A percentile compares a stretch with the other conserved stretches of the same genome.
Evolutionary conservation across 352 stramenopile species (phyloP).

Genomic region (Sclerospora graminicola): DNA sequence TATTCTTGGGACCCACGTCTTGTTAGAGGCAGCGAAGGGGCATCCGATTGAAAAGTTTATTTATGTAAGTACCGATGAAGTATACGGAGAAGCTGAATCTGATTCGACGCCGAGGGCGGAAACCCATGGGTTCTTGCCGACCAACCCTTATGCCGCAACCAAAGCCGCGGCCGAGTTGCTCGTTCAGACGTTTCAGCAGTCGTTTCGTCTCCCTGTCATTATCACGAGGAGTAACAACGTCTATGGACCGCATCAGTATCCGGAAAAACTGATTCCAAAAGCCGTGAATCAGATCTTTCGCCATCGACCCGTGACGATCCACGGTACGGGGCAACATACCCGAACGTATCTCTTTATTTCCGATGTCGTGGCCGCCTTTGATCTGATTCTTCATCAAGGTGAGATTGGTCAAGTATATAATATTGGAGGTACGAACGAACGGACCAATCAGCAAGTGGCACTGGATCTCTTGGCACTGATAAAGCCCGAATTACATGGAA

Average conservation of each 20-base stretch:
- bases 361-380: conserved; percentile 94
- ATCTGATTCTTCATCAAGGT: conserved; percentile 92
- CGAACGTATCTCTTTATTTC: conserved; percentile 97
- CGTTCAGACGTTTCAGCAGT: conserved; percentile 89
- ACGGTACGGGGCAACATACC: conserved; percentile 92
- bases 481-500: conserved; percentile 27
- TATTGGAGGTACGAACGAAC: conserved; percentile 84
- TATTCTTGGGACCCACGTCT: conserved; percentile 95
- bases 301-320: conserved; percentile 86
- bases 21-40: conserved; percentile 93
- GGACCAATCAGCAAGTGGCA: conserved; percentile 74
- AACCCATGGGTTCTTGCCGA: conserved; percentile 91
- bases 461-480: conserved; percentile 77
- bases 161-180: conserved; percentile 98
- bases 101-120: conserved; percentile 91
- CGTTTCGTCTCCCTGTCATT: conserved; percentile 92
- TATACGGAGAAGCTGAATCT: conserved; percentile 93
- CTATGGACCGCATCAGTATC: conserved; percentile 97
- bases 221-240: conserved; percentile 99
- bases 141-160: conserved; percentile 96
- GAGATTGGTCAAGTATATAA: conserved; percentile 93
- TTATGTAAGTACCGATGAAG: conserved; percentile 97
- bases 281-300: conserved; percentile 95
- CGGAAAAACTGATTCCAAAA: conserved; percentile 98
- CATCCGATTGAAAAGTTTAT: conserved; percentile 91